Evolutionary conservation across 2,329 filamentous ascomycete genomes (phyloP), one percentile per base, ranked within the genome.

Genomic region (Apiospora kogelbergensis): DNA sequence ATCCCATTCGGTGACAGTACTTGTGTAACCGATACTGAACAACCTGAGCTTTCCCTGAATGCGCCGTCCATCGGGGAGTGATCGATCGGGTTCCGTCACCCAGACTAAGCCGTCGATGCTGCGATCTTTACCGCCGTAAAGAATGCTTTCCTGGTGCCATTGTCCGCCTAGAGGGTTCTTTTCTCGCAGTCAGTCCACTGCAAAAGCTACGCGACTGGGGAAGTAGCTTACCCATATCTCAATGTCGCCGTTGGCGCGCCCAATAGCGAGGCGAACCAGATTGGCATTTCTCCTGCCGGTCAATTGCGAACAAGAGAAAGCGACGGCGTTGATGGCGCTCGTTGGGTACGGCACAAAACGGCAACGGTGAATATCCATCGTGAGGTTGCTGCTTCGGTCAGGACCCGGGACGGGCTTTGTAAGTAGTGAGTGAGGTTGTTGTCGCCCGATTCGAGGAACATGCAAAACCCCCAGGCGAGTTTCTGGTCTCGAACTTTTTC

Each of bases 1-100:
- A 82, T 98, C 92, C 96, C 96, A 99, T 81, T 99, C 96, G 0
- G 95, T 98, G 63, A 99, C 90, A 30, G 91, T 92, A 67, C 92
- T 93, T 24, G 95, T 97, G 79, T 96, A 97, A 69, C 95, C 95
- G 77, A 98, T 97, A 81, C 95, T 98, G 84, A 99, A 99, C 53
- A 99, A 88, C 70, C 96, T 90, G 76, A 96, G 86, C 74, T 88
- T 91, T 67, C 95, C 95, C 33, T 90, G 81, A 22, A 90, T 80
- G 71, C 86, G 84, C 71, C 86, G 88, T 33, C 89, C 90, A 71
- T 89, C 85, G 53, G 84, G 86, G 68, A 91, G 85, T 68, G 89
- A 84, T 75, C 93, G 91, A 71, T 93, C 90, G 7, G 93, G 90
- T 76, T 97, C 94, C 69, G 94, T 93, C 48, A 93, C 94, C 96